Evolutionary conservation across 139 green algal genomes (phyloP).

Genomic region (Trebouxia sp.): DNA sequence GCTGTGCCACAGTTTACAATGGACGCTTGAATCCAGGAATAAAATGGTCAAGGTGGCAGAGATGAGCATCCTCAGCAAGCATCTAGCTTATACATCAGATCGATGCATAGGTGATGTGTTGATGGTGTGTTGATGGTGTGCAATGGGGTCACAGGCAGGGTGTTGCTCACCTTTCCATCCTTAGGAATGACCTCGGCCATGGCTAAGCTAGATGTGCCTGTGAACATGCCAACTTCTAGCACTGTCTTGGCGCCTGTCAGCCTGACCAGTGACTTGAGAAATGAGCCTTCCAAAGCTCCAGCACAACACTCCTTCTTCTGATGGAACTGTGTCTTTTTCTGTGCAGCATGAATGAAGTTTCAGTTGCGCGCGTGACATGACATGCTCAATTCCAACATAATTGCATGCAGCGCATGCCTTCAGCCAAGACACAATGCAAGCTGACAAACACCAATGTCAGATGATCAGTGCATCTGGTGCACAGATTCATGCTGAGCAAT

Average conservation of each 20-base stretch:
- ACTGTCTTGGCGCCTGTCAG: slow-evolving; percentile 48
- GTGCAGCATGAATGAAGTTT: neutral
- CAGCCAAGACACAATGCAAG: too few species aligned
- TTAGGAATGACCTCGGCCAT: slow-evolving; percentile 46
- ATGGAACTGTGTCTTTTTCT: slow-evolving; percentile 49
- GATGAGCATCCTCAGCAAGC: too few species aligned
- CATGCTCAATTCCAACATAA: neutral
- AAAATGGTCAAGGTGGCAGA: too few species aligned
- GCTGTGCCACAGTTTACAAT: too few species aligned
- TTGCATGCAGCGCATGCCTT: neutral
- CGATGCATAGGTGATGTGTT: too few species aligned
- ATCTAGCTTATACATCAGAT: too few species aligned
- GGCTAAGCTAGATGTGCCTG: slow-evolving; percentile 48
- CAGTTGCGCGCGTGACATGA: neutral
- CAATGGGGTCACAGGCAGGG: too few species aligned
- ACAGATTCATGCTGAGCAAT: too few species aligned
- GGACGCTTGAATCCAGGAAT: too few species aligned
- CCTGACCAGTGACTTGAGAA: slow-evolving; percentile 41
- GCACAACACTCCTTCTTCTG: slow-evolving; percentile 55
- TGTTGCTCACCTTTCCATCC: slow-evolving; percentile 42
- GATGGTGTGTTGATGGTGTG: too few species aligned
- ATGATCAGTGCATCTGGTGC: too few species aligned
- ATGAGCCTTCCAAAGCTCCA: slow-evolving; percentile 41
- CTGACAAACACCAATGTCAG: too few species aligned
- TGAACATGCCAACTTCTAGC: slow-evolving; percentile 62